Evolutionary conservation across 148 eudicot genomes (phyloP).

Genomic region (Nepenthes gracilis): DNA sequence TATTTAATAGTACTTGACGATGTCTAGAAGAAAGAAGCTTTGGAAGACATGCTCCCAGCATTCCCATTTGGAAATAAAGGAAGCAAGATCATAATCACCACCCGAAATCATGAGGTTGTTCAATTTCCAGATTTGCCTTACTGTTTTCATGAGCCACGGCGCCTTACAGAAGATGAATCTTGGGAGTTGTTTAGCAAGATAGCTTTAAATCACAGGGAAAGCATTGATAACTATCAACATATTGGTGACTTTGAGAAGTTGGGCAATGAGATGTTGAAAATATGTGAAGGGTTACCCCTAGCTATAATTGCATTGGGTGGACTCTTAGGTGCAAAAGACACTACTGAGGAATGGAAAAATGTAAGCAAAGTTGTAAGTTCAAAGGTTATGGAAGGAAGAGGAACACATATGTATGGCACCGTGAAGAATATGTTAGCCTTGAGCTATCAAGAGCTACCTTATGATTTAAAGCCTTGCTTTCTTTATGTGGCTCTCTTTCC

Average conservation of each 20-base stretch:
- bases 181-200: slow-evolving; percentile 13
- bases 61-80: slow-evolving; percentile 4
- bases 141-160: slow-evolving; percentile 4
- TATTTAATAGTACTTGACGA: slow-evolving; percentile 12
- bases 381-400: slow-evolving; percentile 5
- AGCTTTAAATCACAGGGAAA: neutral
- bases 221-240: neutral
- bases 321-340: slow-evolving; percentile 14
- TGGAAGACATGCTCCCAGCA: slow-evolving; percentile 2
- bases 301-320: slow-evolving; percentile 17
- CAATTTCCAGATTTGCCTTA: neutral
- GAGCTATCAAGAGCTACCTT: slow-evolving; percentile 16
- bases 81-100: slow-evolving; percentile 15
- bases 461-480: slow-evolving; percentile 15
- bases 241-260: neutral
- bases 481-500: slow-evolving; percentile 18
- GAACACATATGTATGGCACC: slow-evolving; percentile 5
- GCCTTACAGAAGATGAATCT: slow-evolving; percentile 10
- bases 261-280: slow-evolving; percentile 18
- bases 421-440: slow-evolving; percentile 9
- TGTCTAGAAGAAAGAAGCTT: slow-evolving; percentile 7
- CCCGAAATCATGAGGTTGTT: slow-evolving; percentile 4
- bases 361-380: slow-evolving; percentile 4
- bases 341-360: slow-evolving; percentile 13
- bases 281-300: slow-evolving; percentile 11